Evolutionary conservation across 2,329 filamentous ascomycete genomes (phyloP), one percentile per base, ranked within the genome.

Genomic region (Hypoxylon sp.): DNA sequence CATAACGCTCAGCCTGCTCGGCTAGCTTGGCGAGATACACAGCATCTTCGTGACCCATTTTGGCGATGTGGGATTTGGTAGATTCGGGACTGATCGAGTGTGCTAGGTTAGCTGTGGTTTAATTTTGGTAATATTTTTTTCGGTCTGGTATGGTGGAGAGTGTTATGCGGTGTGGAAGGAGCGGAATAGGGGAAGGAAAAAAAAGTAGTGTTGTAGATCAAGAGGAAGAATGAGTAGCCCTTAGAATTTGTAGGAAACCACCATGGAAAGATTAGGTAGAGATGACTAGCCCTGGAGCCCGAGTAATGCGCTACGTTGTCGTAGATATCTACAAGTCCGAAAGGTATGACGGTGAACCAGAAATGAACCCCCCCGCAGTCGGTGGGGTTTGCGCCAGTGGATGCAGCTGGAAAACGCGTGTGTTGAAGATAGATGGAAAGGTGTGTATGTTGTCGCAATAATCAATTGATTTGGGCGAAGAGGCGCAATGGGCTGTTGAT

Each of bases 21-120:
- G 96, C 96, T 84, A 99, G 93, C 94, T 98, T 98, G 86, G 96
- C 96, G 84, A 98, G 92, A 86, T 98, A 98, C 81, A 99, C 96
- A 80, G 94, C 95, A 87, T 98, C 94, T 90, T 98, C 95, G 89
- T 97, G 94, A 90, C 93, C 94, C 95, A 98, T 98, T 87, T 87
- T 94, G 88, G 82, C 84, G 82, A 77, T 78, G 66, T 70, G 62
- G 55, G 63, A 67, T 54, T 69, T 51, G 62, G 59, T 64, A 48
- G 52, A 58, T 66, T 66, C 64, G 60, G 59, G 58, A 71, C 71
- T 70, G 66, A n/a, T 53, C 52, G 37, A 48, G n/a, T 39, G 33
- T 59, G 51, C 19, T 58, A 63, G 44, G 57, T 70, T 63, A 66
- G 70, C 46, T 60, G 19, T 29, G 14, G 14, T 52, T 52, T 48